A percentile compares a stretch with the other conserved stretches of the same genome.
Conservation (phyloP, 768 basidiomycete genomes). For the Tylopilus intermedius region DNA sequence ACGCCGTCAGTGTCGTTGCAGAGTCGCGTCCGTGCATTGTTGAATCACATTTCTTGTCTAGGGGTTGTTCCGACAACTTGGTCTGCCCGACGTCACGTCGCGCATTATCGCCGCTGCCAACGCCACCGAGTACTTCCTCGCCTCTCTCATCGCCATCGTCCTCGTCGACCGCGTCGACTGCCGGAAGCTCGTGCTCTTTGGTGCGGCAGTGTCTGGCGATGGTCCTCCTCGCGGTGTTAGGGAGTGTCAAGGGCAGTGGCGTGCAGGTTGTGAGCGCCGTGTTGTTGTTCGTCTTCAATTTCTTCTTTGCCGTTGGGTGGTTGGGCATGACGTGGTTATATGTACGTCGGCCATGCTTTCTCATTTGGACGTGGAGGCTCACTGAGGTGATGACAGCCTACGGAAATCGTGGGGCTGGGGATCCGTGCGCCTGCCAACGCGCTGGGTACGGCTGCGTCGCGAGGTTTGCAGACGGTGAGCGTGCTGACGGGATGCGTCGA, state of each 20-base stretch:
- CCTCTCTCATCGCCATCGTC: constrained; percentile 66
- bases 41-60: constrained; percentile 4
- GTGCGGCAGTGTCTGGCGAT: constrained; percentile 59
- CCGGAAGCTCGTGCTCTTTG: constrained; percentile 65
- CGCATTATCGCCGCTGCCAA: constrained; percentile 63
- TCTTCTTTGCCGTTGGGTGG: constrained; percentile 68
- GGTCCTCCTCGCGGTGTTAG: constrained; percentile 55
- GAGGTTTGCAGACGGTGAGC: background rate
- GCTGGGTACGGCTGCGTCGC: constrained; percentile 43
- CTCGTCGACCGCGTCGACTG: constrained; percentile 72
- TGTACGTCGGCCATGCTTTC: constrained; percentile 31
- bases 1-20: constrained; percentile 24
- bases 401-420: constrained; percentile 58
- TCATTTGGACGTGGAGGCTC: background rate
- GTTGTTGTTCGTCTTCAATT: constrained; percentile 65
- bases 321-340: constrained; percentile 70
- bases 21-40: background rate
- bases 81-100: constrained; percentile 52
- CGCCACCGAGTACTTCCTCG: constrained; percentile 67
- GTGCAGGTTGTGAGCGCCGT: constrained; percentile 48
- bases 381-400: constrained; percentile 37
- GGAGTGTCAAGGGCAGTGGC: constrained; percentile 44
- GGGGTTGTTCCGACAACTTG: constrained; percentile 58
- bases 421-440: constrained; percentile 64
- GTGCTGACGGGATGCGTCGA: constrained; percentile 2